Base-by-base conservation (phyloP, 139 green algal species). In the Chlamydomonas eustigma region DNA sequence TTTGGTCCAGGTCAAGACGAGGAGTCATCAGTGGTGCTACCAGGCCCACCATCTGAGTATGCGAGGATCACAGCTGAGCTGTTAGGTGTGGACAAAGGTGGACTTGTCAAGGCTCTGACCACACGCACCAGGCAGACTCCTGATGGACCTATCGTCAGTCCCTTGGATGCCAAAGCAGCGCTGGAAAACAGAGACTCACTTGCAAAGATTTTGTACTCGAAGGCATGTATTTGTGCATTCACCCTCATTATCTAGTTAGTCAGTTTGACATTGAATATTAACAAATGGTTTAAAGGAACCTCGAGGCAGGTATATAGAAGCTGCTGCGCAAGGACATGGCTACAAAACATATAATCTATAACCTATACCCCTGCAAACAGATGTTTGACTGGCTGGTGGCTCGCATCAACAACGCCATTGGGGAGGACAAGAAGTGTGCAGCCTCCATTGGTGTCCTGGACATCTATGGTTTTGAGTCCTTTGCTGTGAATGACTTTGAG, bases 371-470 rank as follows among this genome's bases (percentile, higher is more conserved):
- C n/a, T n/a, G n/a, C n/a, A n/a, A n/a, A n/a, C 86, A 89, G 73
- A 85, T 98, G 81, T 99, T 99, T 86, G 96, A 98, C 86, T 99
- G 94, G 93, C 91, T 97, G 68, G 96, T 98, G 64, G 38, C 65
- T 0, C 75, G 81, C 72, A 90, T 93, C 72, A 94, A 94, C 76
- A 39, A 50, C 34, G 83, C 81, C 76, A 92, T 90, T 39, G 87
- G 85, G 1, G 79, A 89, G 58, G 85, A 90, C 81, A 81, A 81
- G 74, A 81, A 80, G 37, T 86, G 87, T 35, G 77, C 83, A 0
- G 84, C 81, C 8, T 84, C 90, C 4, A 90, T 98, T 25, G 93
- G 93, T 67, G 91, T 98, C 71, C 89, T 98, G 63, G 95, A 98
- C 76, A 98, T 98, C 75, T 98, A 98, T 73, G 95, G 94, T 52